Conservation (phyloP, 2,329 filamentous ascomycete genomes). For the Fusarium piperis region DNA sequence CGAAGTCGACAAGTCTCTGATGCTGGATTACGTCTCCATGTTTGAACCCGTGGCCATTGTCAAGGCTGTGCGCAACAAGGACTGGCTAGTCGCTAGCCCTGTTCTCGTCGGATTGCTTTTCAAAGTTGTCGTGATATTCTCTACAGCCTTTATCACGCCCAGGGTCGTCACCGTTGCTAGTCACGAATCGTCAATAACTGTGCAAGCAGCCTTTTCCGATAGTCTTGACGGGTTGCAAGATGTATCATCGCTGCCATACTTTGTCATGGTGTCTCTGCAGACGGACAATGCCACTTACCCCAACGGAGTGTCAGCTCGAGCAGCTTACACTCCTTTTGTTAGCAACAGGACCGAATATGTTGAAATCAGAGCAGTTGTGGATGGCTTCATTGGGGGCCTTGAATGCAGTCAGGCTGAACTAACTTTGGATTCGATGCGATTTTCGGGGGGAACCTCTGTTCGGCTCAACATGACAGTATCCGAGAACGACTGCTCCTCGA, state of each 20-base stretch:
- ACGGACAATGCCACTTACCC: slow-evolving; percentile 43
- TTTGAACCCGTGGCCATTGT: slow-evolving; percentile 42
- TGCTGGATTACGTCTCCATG: slow-evolving; percentile 50
- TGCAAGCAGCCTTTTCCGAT: slow-evolving; percentile 45
- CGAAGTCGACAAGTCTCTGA: slow-evolving; percentile 45
- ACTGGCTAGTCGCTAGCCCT: slow-evolving; percentile 47
- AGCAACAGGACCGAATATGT: slow-evolving; percentile 35
- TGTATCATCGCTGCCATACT: slow-evolving; percentile 44
- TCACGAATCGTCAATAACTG: slow-evolving; percentile 35
- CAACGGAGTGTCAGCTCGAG: slow-evolving; percentile 45
- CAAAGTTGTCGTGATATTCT: slow-evolving; percentile 47
- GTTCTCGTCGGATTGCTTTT: slow-evolving; percentile 44
- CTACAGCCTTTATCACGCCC: slow-evolving; percentile 50
- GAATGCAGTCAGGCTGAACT: slow-evolving; percentile 45
- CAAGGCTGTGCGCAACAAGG: slow-evolving; percentile 45
- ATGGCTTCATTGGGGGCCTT: slow-evolving; percentile 47
- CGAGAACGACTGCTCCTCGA: slow-evolving; percentile 25
- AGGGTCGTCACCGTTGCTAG: slow-evolving; percentile 40
- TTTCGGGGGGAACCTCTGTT: slow-evolving; percentile 19
- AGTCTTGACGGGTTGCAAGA: slow-evolving; percentile 36
- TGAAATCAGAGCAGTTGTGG: slow-evolving; percentile 45
- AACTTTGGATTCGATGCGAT: slow-evolving; percentile 38
- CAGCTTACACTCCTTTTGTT: slow-evolving; percentile 49
- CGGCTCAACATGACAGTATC: slow-evolving; percentile 46
- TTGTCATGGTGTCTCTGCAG: slow-evolving; percentile 48